These are phyloP conservation scores for Rhodotorula paludigena DNA, from an alignment of 768 basidiomycete genomes.

Conservation along the genomic window DNA sequence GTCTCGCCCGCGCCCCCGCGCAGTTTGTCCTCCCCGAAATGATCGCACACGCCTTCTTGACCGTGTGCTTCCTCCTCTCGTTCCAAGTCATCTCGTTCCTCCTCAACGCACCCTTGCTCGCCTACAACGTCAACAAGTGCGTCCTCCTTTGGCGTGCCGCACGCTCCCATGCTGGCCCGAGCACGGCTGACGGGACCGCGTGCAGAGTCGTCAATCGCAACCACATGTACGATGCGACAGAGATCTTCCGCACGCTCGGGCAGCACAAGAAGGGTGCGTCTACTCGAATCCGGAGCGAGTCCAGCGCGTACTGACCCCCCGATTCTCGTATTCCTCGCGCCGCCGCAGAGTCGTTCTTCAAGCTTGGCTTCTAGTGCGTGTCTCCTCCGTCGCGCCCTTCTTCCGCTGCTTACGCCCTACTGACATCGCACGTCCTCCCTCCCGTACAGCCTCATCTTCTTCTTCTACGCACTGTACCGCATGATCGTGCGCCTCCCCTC, in stretches of 20 bases:
- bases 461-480: slow-evolving; percentile 47
- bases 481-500: slow-evolving; percentile 18
- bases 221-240: slow-evolving; percentile 99
- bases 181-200: too few species aligned
- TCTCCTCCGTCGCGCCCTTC: neutral
- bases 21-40: slow-evolving; percentile 98
- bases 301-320: slow-evolving; percentile 65
- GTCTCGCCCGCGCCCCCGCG: neutral
- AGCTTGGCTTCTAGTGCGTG: slow-evolving; percentile 31
- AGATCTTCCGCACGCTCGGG: slow-evolving; percentile 91
- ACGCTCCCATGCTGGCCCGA: slow-evolving; percentile 18
- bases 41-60: slow-evolving; percentile 85
- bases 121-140: slow-evolving; percentile 90
- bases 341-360: slow-evolving; percentile 47
- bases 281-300: slow-evolving; percentile 48
- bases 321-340: slow-evolving; percentile 71
- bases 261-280: slow-evolving; percentile 77
- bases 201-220: slow-evolving; percentile 79
- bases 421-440: neutral
- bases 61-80: slow-evolving; percentile 80
- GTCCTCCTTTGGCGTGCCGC: slow-evolving; percentile 44
- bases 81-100: slow-evolving; percentile 94
- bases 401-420: neutral
- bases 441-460: slow-evolving; percentile 35
- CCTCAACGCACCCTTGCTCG: slow-evolving; percentile 78